Percentiles rank a stretch among this genome's conserved stretches.
These are phyloP conservation scores for Aspergillus hancockii DNA, from an alignment of 495 filamentous ascomycete genomes.

Conservation along the genomic window DNA sequence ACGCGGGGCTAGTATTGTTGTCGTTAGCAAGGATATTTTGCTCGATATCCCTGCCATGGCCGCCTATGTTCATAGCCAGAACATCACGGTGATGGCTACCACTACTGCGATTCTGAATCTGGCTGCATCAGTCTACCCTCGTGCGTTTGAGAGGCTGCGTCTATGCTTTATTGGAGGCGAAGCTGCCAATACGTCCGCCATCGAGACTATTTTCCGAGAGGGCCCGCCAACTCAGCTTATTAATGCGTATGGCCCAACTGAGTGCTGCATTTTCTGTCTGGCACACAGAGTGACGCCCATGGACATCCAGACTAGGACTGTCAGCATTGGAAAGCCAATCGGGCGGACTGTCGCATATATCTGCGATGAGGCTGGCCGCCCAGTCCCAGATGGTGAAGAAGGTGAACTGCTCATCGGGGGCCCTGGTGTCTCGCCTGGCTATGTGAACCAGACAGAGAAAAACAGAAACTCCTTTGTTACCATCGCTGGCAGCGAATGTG, in stretches of 20 bases:
- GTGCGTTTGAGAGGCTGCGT: slow-evolving; percentile 13
- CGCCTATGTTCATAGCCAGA: not conserved
- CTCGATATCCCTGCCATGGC: slow-evolving; percentile 15
- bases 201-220: slow-evolving; percentile 16
- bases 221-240: slow-evolving; percentile 24
- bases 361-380: slow-evolving; percentile 37
- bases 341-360: slow-evolving; percentile 32
- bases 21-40: slow-evolving; percentile 15
- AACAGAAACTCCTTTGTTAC: slow-evolving; percentile 37
- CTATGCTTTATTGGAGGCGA: slow-evolving; percentile 24
- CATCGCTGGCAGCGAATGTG: slow-evolving; percentile 8
- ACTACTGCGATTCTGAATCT: slow-evolving; percentile 25
- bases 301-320: slow-evolving; percentile 6
- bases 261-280: slow-evolving; percentile 21
- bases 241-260: slow-evolving; percentile 38
- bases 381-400: slow-evolving; percentile 41
- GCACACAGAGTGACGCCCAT: slow-evolving; percentile 9
- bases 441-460: slow-evolving; percentile 37
- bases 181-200: slow-evolving; percentile 17
- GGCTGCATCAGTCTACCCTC: slow-evolving; percentile 16
- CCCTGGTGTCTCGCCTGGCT: slow-evolving; percentile 39
- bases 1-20: slow-evolving; percentile 19
- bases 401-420: slow-evolving; percentile 52
- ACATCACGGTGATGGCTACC: slow-evolving; percentile 18
- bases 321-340: slow-evolving; percentile 24